Evolutionary conservation across 371 early-diverging fungal genomes (phyloP), one percentile per base, ranked within the genome.

Genomic region (Mucor mucedo): DNA sequence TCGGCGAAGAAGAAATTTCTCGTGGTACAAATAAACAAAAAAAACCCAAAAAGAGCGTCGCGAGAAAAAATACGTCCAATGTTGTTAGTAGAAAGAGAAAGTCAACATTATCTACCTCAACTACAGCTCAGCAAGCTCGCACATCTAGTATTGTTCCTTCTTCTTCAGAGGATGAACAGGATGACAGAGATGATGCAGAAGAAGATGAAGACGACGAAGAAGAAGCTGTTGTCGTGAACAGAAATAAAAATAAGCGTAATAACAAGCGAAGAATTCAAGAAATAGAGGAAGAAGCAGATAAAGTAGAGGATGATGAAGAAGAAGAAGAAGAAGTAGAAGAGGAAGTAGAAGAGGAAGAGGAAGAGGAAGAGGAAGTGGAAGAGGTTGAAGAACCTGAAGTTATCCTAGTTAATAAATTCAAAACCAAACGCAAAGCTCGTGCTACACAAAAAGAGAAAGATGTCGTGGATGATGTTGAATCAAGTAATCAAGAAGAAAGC

Each of bases 131-230:
- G 14, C 30, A 29, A 29, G 52, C 49, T 38, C 55, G 70, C 8
- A 69, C 65, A 13, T 52, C 59, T 10, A 62, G 62, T 13, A 44
- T 65, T 21, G 55, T 70, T 5, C 58, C 62, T 29, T 63, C 63
- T 8, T 68, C 69, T 14, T 55, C 56, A n/a, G 66, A 65, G 13
- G 67, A 62, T 13, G 67, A 53, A 6, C 50, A 33, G 21, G 42
- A 57, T 38, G 61, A 55, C 21, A 42, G 48, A 47, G 42, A 55
- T 0, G 47, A 38, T 9, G 40, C 52, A 48, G 21, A 11, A 9
- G 62, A 61, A 6, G 48, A 47, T 30, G 62, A 54, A 2, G 62
- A 52, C 2, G 40, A 53, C 30, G 58, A 64, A 16, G 50, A 56
- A 16, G 48, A 30, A 11, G 28, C 30, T 30, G 30, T 30, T 11